Base-by-base conservation (phyloP, 257 asterid genomes). In the Ajuga chamaepitys region DNA sequence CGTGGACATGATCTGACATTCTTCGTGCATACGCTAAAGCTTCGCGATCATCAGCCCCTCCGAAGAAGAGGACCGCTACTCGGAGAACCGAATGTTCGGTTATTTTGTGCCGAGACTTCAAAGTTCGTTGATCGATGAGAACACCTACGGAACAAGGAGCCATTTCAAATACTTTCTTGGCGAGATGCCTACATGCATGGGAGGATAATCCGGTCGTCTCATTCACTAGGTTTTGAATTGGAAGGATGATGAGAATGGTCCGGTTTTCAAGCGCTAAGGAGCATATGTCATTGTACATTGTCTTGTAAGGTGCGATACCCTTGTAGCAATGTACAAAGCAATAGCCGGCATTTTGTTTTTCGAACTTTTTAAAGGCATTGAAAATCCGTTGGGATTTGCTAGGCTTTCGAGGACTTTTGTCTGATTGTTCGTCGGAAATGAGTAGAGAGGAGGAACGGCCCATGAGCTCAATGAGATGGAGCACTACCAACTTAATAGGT, bases 121-220 rank as follows among this genome's bases (percentile, higher is more conserved):
- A 59, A 50, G 37, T 69, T 11, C 70, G 82, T 2, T 82, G 72
- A 34, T 78, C 85, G 5, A 82, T 73, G 3, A 86, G 82, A 41
- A 86, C 69, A 8, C 86, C 91, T 11, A 86, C 86, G 0, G 95
- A 81, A 64, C 90, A 86, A 48, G 95, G 95, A 46, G 95, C 77
- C 52, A 66, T 80, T 28, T 84, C 81, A 1, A 86, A 80, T 11
- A 80, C 88, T 17, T 53, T 48, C 58, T 70, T 84, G 70, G 79
- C 78, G 46, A 86, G 64, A 59, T 76, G 85, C 74, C 85, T 74
- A 22, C 65, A 78, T 0, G 79, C 75, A 17, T 65, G 68, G 6
- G 81, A 70, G 6, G 81, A 70, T 2, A 84, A 67, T 70, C 81
- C 84, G 1, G 74, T 52, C 11, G 64, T 64, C 70, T 57, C 80